These are phyloP conservation scores for Fraxinus paxiana DNA, from an alignment of 305 asterid species.

Conservation along the genomic window DNA sequence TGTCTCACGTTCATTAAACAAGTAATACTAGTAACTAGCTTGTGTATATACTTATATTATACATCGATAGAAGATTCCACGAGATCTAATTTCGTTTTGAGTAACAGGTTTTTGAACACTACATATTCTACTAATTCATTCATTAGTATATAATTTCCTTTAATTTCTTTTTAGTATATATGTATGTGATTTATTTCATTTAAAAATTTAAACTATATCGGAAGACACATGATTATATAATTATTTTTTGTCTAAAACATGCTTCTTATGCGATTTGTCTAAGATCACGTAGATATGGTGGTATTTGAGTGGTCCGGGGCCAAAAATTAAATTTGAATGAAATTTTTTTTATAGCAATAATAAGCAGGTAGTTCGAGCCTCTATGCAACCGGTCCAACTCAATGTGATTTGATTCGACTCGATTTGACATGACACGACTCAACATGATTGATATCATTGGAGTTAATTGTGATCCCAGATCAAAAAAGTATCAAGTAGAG, in stretches of 20 bases:
- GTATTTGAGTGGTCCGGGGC: background rate
- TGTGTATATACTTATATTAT: background rate
- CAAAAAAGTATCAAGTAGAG: background rate
- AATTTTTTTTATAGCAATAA: background rate
- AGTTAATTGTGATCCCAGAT: background rate
- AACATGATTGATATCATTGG: background rate
- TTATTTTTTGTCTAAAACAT: background rate
- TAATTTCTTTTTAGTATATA: background rate
- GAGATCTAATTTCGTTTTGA: background rate
- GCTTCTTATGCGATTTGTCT: background rate
- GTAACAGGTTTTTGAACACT: background rate
- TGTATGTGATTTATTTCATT: background rate
- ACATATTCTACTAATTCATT: background rate
- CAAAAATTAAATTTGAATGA: background rate
- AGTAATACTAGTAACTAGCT: background rate
- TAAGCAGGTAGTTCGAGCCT: background rate
- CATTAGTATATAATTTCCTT: background rate
- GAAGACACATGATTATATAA: background rate
- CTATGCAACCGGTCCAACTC: background rate
- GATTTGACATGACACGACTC: background rate
- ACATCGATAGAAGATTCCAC: background rate
- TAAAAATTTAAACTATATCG: background rate
- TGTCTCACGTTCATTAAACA: background rate
- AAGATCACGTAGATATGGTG: background rate
- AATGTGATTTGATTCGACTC: background rate